phyloP scores from a whole-genome alignment of 1,284 basidiomycete genomes.

The Trichosporon inkin region DNA sequence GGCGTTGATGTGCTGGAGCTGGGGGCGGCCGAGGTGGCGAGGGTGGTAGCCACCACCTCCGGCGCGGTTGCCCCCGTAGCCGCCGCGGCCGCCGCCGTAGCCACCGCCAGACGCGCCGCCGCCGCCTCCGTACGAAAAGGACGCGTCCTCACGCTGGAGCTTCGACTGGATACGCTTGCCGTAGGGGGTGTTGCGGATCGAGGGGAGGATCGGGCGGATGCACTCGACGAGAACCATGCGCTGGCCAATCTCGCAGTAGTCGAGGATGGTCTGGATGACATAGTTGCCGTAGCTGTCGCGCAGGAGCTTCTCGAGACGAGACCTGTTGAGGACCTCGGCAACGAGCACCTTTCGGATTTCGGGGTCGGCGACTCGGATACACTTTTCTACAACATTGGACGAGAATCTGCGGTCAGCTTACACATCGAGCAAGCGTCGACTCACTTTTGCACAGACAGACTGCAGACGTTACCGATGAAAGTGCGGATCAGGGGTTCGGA shows the following conservation, averaged over 20 bases:
- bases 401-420: constrained; percentile 33
- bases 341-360: constrained; percentile 90
- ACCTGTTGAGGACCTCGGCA: constrained; percentile 90
- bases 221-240: constrained; percentile 80
- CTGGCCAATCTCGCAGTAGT: constrained; percentile 87
- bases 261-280: constrained; percentile 89
- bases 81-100: constrained; percentile 51
- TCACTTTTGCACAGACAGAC: constrained; percentile 98
- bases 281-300: constrained; percentile 93
- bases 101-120: constrained; percentile 36
- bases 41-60: constrained; percentile 38
- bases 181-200: constrained; percentile 95
- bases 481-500: constrained; percentile 96
- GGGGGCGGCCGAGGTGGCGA: constrained; percentile 48
- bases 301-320: constrained; percentile 89
- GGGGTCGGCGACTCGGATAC: constrained; percentile 94
- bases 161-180: constrained; percentile 98
- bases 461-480: constrained; percentile 95
- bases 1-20: constrained; percentile 51
- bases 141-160: constrained; percentile 83
- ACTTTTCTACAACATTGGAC: constrained; percentile 57
- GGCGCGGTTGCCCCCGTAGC: constrained; percentile 33
- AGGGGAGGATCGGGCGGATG: constrained; percentile 90
- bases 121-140: constrained; percentile 55
- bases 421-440: constrained; percentile 71